phyloP scores from a whole-genome alignment of 2,329 filamentous ascomycete species.

The Colletotrichum musae region DNA sequence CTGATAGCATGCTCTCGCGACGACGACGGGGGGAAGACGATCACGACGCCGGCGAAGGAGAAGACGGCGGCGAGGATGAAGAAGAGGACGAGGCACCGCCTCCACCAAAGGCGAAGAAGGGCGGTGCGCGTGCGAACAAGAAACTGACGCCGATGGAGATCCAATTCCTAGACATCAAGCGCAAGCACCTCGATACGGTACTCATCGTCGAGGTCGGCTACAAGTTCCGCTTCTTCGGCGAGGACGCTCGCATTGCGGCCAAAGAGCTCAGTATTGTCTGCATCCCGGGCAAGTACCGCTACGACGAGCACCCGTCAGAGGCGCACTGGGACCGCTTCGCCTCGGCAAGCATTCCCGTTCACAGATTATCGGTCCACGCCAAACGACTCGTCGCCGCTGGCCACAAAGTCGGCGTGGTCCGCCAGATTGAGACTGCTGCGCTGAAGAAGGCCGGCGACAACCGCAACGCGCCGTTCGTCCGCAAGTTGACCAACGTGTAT shows the following conservation, averaged over 20 bases:
- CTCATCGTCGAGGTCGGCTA: conserved; percentile 97
- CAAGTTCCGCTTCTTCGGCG: conserved; percentile 97
- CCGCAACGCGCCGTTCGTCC: conserved; percentile 89
- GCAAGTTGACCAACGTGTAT: conserved; percentile 95
- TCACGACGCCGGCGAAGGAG: conserved; percentile 68
- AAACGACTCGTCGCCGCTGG: conserved; percentile 93
- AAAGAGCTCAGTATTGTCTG: conserved; percentile 96
- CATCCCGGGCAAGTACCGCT: conserved; percentile 94
- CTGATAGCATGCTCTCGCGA: conserved; percentile 83
- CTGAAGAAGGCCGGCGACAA: conserved; percentile 97
- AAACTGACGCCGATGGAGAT: conserved; percentile 96
- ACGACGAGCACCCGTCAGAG: conserved; percentile 94
- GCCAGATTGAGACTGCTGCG: conserved; percentile 94
- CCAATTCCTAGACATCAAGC: conserved; percentile 94
- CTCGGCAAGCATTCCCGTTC: conserved; percentile 94
- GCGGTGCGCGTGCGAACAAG: conserved; percentile 61
- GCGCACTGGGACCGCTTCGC: conserved; percentile 93
- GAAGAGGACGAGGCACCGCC: conserved; percentile 66
- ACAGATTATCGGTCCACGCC: conserved; percentile 91
- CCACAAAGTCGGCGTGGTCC: conserved; percentile 95
- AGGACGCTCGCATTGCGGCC: conserved; percentile 90
- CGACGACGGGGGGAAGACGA: conserved; percentile 67
- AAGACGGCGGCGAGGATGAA: conserved; percentile 70
- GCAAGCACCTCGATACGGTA: conserved; percentile 89
- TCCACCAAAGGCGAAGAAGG: conserved; percentile 75